These are phyloP conservation scores for Apiospora phragmitis DNA, from an alignment of 2,329 filamentous ascomycete genomes.

Conservation along the genomic window DNA sequence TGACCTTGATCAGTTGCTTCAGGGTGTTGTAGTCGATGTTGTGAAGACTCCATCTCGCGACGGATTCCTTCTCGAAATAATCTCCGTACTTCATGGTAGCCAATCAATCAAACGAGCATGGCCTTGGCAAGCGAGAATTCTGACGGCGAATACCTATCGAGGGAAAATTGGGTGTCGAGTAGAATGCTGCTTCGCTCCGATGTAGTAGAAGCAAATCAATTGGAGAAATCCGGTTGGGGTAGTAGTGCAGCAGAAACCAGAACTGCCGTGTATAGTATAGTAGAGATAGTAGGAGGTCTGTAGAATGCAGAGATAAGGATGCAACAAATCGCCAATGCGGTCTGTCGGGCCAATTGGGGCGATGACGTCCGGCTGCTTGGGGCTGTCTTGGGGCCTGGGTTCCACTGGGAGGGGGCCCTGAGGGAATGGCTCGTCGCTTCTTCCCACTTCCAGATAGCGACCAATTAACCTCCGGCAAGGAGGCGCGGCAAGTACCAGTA, in stretches of 20 bases:
- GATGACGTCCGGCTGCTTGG: background rate
- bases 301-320: background rate
- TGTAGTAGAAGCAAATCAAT: no score
- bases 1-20: slow-evolving; percentile 79
- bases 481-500: no score
- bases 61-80: slow-evolving; percentile 71
- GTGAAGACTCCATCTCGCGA: slow-evolving; percentile 80
- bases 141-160: background rate
- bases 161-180: background rate
- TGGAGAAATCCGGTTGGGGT: background rate
- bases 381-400: background rate
- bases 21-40: slow-evolving; percentile 90
- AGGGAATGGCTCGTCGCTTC: background rate
- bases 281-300: background rate
- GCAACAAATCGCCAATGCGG: background rate
- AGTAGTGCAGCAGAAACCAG: background rate
- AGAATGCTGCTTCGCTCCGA: background rate
- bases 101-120: background rate
- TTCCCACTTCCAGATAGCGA: background rate
- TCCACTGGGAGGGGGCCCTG: background rate
- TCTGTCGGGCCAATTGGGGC: background rate
- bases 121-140: background rate
- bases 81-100: slow-evolving; percentile 73
- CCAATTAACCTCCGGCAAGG: background rate
- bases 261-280: background rate